Base-by-base conservation (phyloP, 768 basidiomycete species). In the Mycena indigotica region DNA sequence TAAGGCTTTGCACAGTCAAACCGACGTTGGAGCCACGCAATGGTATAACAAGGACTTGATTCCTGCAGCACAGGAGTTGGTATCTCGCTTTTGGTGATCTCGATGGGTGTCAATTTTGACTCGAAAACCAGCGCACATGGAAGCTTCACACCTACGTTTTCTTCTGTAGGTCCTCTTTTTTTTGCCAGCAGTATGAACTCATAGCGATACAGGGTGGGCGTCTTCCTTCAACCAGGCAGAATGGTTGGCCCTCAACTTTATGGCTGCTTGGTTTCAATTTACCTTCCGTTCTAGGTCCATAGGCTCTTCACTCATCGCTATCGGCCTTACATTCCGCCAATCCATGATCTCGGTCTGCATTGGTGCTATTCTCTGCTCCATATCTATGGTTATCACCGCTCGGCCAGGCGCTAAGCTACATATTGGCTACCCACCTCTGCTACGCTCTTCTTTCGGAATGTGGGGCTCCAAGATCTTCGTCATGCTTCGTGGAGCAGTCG, bases 381-480 rank as follows among this genome's bases (percentile, higher is more conserved):
- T 64, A 17, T 50, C 62, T 1, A 67, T 66, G 56, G 58, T 65
- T 25, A 28, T 63, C 3, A 59, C 65, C 5, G 58, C 66, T 24
- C 61, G 65, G 24, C 62, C 62, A 2, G 66, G 66, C 15, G 59
- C 62, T 2, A 57, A 61, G 15, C 63, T 64, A 28, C 64, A 67
- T 40, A 67, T 68, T 28, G 67, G 66, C 23, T 61, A 68, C 30
- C 67, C 65, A 13, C 51, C 63, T 15, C 26, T 62, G 12, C 39
- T 65, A 24, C 58, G 66, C 12, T 60, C 66, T 12, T 58, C 54
- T 44, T 64, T 65, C 50, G 66, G 66, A 3, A 63, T 67, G 61
- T 56, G 62, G 29, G 66, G 65, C 15, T 61, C 62, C 38, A 66
- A 66, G 52, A 64, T 64, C 24, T 65, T 65, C 46, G 62, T 67